Evolutionary conservation across 1,284 basidiomycete species (phyloP).

Genomic region (Agroathelia rolfsii): DNA sequence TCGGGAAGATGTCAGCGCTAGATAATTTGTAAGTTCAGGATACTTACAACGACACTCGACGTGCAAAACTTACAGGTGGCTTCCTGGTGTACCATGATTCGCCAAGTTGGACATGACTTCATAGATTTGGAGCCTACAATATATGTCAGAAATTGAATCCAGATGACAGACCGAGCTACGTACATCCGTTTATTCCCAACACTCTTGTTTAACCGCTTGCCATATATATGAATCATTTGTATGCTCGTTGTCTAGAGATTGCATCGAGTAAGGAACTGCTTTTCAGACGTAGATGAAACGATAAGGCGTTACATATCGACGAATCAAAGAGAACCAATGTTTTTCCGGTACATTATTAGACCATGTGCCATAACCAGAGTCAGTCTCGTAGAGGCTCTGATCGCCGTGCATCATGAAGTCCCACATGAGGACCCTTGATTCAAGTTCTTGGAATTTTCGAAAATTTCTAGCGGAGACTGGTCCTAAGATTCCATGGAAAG

Average conservation of each 20-base stretch:
- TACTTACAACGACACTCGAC: neutral
- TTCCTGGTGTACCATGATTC: conserved; percentile 16
- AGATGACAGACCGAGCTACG: neutral
- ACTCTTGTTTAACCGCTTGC: conserved; percentile 15
- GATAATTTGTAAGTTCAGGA: neutral
- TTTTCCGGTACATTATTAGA: conserved; percentile 18
- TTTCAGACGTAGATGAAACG: neutral
- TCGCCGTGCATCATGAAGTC: conserved; percentile 15
- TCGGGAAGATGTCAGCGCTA: conserved; percentile 20
- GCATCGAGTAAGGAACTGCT: neutral
- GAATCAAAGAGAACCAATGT: conserved; percentile 20
- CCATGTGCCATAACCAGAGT: no score
- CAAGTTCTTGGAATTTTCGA: conserved; percentile 17
- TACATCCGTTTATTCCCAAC: conserved; percentile 13
- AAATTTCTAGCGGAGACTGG: conserved; percentile 15
- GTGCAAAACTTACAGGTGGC: conserved; percentile 13
- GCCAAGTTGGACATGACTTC: conserved; percentile 18
- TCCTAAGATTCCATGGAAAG: conserved; percentile 16
- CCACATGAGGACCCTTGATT: conserved; percentile 17
- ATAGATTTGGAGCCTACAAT: conserved; percentile 16
- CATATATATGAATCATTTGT: conserved; percentile 16
- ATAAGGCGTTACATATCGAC: conserved; percentile 17
- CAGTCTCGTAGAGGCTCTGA: conserved; percentile 10
- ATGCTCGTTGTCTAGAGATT: conserved; percentile 18
- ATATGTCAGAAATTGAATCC: neutral